Evolutionary conservation across 176 grass and related monocot species (phyloP).

Genomic region (Guadua angustifolia): DNA sequence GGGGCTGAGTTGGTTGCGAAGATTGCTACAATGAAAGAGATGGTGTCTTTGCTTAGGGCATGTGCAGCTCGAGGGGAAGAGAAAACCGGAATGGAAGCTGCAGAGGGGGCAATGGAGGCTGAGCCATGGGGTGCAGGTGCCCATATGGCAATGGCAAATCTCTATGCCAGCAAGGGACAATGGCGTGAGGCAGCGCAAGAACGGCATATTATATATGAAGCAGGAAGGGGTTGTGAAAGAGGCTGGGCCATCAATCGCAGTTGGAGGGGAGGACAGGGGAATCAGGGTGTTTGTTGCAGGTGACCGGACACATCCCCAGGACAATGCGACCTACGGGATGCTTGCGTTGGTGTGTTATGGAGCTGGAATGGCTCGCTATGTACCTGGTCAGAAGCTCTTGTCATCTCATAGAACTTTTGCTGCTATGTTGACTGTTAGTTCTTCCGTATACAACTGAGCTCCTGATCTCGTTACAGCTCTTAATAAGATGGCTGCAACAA

Average conservation of each 20-base stretch:
- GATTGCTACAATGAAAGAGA: conserved; percentile 56
- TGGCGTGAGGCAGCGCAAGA: conserved; percentile 60
- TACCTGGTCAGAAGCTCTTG: conserved; percentile 20
- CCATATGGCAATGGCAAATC: conserved; percentile 66
- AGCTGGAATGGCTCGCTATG: conserved; percentile 27
- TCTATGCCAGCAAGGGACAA: conserved; percentile 61
- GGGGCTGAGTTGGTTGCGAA: conserved; percentile 55
- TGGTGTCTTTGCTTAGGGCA: conserved; percentile 58
- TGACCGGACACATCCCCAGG: conserved; percentile 50
- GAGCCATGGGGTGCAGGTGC: conserved; percentile 56
- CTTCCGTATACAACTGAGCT: not conserved
- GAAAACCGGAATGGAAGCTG: conserved; percentile 51
- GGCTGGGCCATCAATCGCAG: conserved; percentile 52
- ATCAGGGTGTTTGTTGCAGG: conserved; percentile 52
- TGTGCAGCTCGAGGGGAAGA: conserved; percentile 53
- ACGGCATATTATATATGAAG: conserved; percentile 56
- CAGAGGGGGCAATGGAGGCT: conserved; percentile 43
- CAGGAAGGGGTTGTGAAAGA: conserved; percentile 66
- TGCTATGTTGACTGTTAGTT: conserved; percentile 9
- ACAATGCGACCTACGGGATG: conserved; percentile 51
- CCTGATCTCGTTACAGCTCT: conserved; percentile 1
- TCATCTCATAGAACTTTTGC: not conserved
- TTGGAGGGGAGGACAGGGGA: conserved; percentile 44
- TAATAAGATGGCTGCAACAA: not conserved
- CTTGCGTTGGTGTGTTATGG: conserved; percentile 51